Percentiles rank a stretch among this genome's conserved stretches.
Conservation (phyloP, 305 asterid genomes). For the Fraxinus angustifolia region DNA sequence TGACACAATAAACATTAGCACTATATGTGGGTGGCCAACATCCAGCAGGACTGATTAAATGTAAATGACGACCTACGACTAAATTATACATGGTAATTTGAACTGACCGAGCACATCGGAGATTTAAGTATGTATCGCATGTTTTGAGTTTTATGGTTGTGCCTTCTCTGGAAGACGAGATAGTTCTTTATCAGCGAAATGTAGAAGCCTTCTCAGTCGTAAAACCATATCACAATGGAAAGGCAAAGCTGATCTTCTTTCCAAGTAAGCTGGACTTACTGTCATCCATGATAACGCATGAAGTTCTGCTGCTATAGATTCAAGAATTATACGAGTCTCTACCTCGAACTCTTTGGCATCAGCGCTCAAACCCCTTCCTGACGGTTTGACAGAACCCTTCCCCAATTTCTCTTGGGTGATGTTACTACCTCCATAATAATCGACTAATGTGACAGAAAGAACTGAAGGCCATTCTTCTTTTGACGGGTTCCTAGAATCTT, state of each 20-base stretch:
- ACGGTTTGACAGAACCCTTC: constrained; percentile 53
- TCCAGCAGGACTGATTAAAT: constrained; percentile 13
- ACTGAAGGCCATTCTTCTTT: constrained; percentile 97
- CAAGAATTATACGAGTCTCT: constrained; percentile 68
- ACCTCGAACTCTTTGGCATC: constrained; percentile 65
- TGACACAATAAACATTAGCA: constrained; percentile 12
- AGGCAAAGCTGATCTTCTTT: constrained; percentile 85
- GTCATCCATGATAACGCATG: constrained; percentile 98
- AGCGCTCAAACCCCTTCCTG: constrained; percentile 50
- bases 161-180: constrained; percentile 71
- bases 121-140: neutral
- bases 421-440: constrained; percentile 62
- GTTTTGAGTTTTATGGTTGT: constrained; percentile 16
- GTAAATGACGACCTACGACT: constrained; percentile 16
- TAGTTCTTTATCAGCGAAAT: constrained; percentile 88
- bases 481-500: constrained; percentile 50
- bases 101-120: neutral
- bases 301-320: constrained; percentile 84
- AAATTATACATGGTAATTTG: constrained; percentile 21
- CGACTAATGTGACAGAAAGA: constrained; percentile 40
- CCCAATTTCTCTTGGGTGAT: constrained; percentile 53
- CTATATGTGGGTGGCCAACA: neutral
- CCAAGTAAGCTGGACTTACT: constrained; percentile 81
- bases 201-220: constrained; percentile 85
- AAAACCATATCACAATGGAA: constrained; percentile 94